phyloP scores from a whole-genome alignment of 2,329 filamentous ascomycete genomes.

The Colletotrichum viniferum region DNA sequence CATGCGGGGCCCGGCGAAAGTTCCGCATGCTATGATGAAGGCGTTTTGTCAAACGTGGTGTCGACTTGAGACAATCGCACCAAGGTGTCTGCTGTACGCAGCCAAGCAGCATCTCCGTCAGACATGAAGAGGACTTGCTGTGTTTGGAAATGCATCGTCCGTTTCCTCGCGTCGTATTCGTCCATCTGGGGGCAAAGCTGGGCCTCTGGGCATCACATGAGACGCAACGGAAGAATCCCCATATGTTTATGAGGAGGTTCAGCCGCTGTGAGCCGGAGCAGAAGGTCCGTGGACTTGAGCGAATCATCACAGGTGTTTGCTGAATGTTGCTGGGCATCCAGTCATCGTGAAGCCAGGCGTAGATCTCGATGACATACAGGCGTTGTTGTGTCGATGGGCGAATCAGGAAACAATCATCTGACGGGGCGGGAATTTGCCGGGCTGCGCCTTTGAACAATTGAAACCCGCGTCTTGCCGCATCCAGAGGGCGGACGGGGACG shows the following conservation, averaged over 20 bases:
- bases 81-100: neutral
- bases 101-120: neutral
- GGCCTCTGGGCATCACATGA: constrained; percentile 2
- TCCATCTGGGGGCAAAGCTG: neutral
- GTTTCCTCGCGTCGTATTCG: constrained; percentile 16
- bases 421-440: constrained; percentile 11
- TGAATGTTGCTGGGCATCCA: neutral
- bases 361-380: constrained; percentile 21
- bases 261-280: constrained; percentile 6
- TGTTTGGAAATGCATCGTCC: constrained; percentile 11
- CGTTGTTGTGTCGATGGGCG: neutral
- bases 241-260: neutral
- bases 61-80: neutral
- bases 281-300: constrained; percentile 7
- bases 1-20: neutral
- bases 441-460: constrained; percentile 5
- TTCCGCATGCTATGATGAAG: constrained; percentile 16
- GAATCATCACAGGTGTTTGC: neutral
- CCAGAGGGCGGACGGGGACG: constrained; percentile 7
- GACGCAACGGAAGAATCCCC: neutral
- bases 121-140: neutral
- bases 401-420: constrained; percentile 19
- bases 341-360: neutral
- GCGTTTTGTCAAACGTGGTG: neutral
- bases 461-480: constrained; percentile 19